Evolutionary conservation across 1,284 basidiomycete genomes (phyloP).

Genomic region (Pseudozyma tsukubaensis): DNA sequence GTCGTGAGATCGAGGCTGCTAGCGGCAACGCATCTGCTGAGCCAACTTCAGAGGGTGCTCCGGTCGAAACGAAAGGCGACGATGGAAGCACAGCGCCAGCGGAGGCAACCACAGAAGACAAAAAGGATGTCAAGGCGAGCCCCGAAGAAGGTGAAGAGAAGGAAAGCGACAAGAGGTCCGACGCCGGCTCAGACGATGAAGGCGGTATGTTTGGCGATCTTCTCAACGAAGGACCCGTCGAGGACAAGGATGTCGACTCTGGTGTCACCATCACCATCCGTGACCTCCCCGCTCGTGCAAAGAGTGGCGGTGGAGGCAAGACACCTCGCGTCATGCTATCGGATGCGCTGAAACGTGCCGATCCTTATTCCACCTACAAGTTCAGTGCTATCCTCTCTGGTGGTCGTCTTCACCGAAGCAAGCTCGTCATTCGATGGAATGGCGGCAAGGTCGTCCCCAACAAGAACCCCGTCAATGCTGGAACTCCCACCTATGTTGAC

Average conservation of each 20-base stretch:
- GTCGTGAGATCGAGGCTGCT: constrained; percentile 71
- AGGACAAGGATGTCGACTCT: constrained; percentile 73
- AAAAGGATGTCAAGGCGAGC: constrained; percentile 1
- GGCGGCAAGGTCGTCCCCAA: constrained; percentile 57
- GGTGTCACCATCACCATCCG: constrained; percentile 43
- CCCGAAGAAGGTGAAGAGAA: constrained; percentile 9
- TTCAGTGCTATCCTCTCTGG: constrained; percentile 71
- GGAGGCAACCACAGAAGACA: neutral
- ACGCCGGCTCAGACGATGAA: constrained; percentile 55
- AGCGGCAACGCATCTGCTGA: constrained; percentile 12
- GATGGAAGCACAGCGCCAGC: neutral
- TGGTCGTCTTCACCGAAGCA: constrained; percentile 53
- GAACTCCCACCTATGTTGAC: constrained; percentile 71
- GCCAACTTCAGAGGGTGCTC: constrained; percentile 5
- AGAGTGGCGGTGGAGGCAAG: constrained; percentile 56
- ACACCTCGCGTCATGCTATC: constrained; percentile 60
- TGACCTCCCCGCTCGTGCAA: constrained; percentile 53
- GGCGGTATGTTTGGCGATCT: constrained; percentile 81
- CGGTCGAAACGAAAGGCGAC: neutral
- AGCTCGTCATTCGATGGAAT: constrained; percentile 62
- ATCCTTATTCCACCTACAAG: constrained; percentile 80
- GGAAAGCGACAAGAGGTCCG: constrained; percentile 9
- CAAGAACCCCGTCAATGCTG: constrained; percentile 70
- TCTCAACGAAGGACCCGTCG: constrained; percentile 80
- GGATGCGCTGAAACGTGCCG: constrained; percentile 70